phyloP scores from a whole-genome alignment of 108 stramenopile genomes.

The Cylindrotheca closterium region DNA sequence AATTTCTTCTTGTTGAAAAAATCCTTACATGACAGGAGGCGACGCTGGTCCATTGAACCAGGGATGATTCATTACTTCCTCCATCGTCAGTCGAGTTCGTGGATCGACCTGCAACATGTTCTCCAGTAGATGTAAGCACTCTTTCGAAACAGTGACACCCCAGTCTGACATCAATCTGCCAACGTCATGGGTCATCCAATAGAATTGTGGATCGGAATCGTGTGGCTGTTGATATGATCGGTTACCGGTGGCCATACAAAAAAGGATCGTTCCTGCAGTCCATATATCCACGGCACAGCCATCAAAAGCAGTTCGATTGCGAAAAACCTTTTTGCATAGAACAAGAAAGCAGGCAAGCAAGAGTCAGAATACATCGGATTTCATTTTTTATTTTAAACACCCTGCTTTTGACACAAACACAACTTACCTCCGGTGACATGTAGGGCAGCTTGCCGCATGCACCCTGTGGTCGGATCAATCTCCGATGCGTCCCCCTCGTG shows the following conservation, averaged over 20 bases:
- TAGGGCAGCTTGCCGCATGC: constrained; percentile 82
- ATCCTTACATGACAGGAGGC: no score
- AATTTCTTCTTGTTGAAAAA: no score
- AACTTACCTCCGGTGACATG: constrained; percentile 61
- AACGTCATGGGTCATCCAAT: constrained; percentile 58
- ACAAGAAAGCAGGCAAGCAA: no score
- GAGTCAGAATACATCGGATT: no score
- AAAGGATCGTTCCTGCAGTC: constrained; percentile 87
- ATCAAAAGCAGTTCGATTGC: constrained; percentile 58
- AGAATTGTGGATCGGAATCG: constrained; percentile 53
- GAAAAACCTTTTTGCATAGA: constrained; percentile 30
- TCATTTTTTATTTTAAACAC: no score
- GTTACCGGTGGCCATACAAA: constrained; percentile 82
- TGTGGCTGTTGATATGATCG: constrained; percentile 70
- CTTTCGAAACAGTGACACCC: constrained; percentile 42
- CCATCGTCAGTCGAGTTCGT: constrained; percentile 55
- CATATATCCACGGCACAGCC: constrained; percentile 86
- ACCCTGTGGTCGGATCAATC: constrained; percentile 50
- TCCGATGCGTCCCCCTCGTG: constrained; percentile 22
- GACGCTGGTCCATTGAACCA: constrained; percentile 36
- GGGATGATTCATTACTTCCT: constrained; percentile 62
- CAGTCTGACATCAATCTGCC: constrained; percentile 47
- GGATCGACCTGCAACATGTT: constrained; percentile 71
- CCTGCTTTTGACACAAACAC: no score
- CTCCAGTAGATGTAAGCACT: constrained; percentile 56